Conservation (phyloP, 176 grass and related monocot genomes). For the Aegilops tauschii region DNA sequence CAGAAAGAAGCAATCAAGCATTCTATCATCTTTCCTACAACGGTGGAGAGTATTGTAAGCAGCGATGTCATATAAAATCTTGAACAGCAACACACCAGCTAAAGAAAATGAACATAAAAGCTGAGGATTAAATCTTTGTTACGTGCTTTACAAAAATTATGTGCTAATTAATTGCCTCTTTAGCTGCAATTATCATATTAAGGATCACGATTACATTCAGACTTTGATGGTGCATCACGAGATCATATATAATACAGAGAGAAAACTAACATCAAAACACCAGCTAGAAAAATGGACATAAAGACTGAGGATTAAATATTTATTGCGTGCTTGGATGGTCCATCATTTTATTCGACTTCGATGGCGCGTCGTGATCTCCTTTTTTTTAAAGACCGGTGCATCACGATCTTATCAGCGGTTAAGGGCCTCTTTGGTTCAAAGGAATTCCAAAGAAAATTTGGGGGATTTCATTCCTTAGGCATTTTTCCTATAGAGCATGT, state of each 20-base stretch:
- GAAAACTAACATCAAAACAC: background rate
- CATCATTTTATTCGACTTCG: background rate
- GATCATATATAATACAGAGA: background rate
- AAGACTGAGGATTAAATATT: background rate
- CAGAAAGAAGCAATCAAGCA: constrained; percentile 9
- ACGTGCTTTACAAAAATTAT: background rate
- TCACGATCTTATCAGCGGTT: background rate
- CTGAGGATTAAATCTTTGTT: background rate
- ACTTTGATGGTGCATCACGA: background rate
- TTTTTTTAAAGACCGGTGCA: no score
- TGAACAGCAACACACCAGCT: constrained; percentile 15
- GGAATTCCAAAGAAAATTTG: background rate
- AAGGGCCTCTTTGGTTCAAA: background rate
- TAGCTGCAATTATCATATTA: constrained; percentile 22
- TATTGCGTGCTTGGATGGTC: no score
- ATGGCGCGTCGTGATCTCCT: no score
- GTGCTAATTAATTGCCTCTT: background rate
- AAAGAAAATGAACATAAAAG: background rate
- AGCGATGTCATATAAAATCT: background rate
- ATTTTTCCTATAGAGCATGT: background rate
- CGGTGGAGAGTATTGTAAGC: constrained; percentile 34
- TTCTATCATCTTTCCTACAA: constrained; percentile 43
- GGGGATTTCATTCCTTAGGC: background rate
- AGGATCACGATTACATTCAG: background rate
- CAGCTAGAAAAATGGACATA: background rate